A percentile compares a stretch with the other conserved stretches of the same genome.
These are phyloP conservation scores for Rhodomyrtus psidioides DNA, from an alignment of 441 rosid species.

Conservation along the genomic window DNA sequence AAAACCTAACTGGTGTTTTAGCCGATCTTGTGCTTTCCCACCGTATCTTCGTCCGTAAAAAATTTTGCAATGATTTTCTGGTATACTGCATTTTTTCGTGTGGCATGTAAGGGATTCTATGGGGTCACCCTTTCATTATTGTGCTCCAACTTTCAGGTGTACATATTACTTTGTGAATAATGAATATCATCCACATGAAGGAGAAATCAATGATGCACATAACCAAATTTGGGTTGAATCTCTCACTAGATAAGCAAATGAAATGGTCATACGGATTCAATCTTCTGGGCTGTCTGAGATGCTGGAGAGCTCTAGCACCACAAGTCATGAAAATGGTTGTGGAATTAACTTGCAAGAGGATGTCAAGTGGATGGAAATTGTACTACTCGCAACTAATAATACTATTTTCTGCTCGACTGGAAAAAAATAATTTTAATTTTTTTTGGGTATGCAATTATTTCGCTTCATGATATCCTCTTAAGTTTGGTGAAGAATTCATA, in stretches of 20 bases:
- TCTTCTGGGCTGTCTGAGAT: too few relatives aligned
- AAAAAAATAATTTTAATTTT: too few relatives aligned
- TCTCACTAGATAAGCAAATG: slow-evolving; percentile 42
- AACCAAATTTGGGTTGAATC: slow-evolving; percentile 51
- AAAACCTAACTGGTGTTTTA: background rate
- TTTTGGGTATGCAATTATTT: slow-evolving; percentile 21
- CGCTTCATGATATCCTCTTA: slow-evolving; percentile 82
- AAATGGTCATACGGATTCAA: background rate
- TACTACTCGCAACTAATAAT: slow-evolving; percentile 21
- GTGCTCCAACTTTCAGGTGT: slow-evolving; percentile 88
- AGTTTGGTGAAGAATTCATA: slow-evolving; percentile 88
- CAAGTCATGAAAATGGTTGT: too few relatives aligned
- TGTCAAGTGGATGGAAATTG: slow-evolving; percentile 99
- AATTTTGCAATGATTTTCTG: background rate
- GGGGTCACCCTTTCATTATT: slow-evolving; percentile 83
- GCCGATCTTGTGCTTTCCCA: slow-evolving; percentile 1
- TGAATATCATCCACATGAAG: slow-evolving; percentile 34
- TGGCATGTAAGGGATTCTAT: slow-evolving; percentile 82
- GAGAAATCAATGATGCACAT: slow-evolving; percentile 27
- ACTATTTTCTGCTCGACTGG: background rate
- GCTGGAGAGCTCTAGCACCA: too few relatives aligned
- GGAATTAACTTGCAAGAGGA: too few relatives aligned
- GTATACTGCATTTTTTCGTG: background rate
- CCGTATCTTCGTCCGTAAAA: background rate
- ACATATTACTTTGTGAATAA: slow-evolving; percentile 34